Evolutionary conservation across 306 rosid species (phyloP).

Genomic region (Pueraria montana): DNA sequence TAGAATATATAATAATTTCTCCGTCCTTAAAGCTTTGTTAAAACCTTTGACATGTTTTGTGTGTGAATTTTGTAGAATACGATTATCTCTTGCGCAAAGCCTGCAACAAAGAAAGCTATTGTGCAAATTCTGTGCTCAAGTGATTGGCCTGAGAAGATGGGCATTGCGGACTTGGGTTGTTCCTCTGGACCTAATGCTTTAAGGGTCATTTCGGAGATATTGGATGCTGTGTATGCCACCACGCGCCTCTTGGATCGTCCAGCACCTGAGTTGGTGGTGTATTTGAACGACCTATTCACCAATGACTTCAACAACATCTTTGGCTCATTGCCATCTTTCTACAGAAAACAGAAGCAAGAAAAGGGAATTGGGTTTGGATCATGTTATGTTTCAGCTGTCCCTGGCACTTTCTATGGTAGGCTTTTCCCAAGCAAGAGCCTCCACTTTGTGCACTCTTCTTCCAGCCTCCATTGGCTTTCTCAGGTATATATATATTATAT

Average conservation of each 20-base stretch:
- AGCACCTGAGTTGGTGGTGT: slow-evolving; percentile 59
- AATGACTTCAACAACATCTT: slow-evolving; percentile 86
- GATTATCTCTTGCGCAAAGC: slow-evolving; percentile 54
- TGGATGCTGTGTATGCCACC: slow-evolving; percentile 48
- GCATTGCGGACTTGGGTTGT: slow-evolving; percentile 87
- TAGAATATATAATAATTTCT: too few relatives aligned
- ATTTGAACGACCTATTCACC: slow-evolving; percentile 72
- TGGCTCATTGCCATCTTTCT: slow-evolving; percentile 70
- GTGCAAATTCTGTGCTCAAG: slow-evolving; percentile 40
- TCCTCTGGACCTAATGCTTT: slow-evolving; percentile 87
- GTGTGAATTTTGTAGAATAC: slow-evolving; percentile 46
- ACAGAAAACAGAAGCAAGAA: slow-evolving; percentile 38
- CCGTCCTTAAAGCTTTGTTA: too few relatives aligned
- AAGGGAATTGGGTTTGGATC: slow-evolving; percentile 43
- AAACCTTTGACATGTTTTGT: neutral
- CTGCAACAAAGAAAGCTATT: slow-evolving; percentile 59
- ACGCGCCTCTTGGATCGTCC: slow-evolving; percentile 28
- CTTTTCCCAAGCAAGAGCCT: slow-evolving; percentile 57
- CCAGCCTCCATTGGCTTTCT: slow-evolving; percentile 89
- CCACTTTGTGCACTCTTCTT: slow-evolving; percentile 78
- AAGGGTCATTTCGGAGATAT: slow-evolving; percentile 56
- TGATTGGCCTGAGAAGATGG: slow-evolving; percentile 53
- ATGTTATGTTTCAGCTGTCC: slow-evolving; percentile 61
- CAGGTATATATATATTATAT: slow-evolving; percentile 59
- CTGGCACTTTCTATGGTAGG: slow-evolving; percentile 73